phyloP scores from a whole-genome alignment of 441 rosid genomes.

The Sinapis alba region DNA sequence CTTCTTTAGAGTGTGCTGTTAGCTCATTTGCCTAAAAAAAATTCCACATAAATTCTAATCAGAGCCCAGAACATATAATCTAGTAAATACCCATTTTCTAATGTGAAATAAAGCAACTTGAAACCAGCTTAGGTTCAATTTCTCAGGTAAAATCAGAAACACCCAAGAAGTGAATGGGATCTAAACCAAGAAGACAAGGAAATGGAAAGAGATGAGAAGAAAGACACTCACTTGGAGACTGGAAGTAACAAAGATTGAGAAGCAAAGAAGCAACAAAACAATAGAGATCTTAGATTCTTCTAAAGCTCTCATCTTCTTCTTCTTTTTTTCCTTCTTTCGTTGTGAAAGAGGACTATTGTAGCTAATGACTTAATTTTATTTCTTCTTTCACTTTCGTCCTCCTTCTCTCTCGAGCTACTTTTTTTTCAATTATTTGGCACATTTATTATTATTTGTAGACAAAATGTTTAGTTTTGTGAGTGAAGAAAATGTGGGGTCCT shows the following conservation, averaged over 20 bases:
- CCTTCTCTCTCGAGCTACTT: constrained; percentile 24
- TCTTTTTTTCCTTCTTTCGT: not conserved
- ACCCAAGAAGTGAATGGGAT: constrained; percentile 36
- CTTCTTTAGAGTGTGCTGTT: constrained; percentile 13
- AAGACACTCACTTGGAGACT: constrained; percentile 33
- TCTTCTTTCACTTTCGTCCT: not conserved
- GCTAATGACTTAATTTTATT: constrained; percentile 11
- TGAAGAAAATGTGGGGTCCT: constrained; percentile 27
- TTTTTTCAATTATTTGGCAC: constrained; percentile 38
- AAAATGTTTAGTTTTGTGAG: constrained; percentile 12
- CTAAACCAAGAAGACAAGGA: constrained; percentile 22
- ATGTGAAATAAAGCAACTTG: constrained; percentile 9
- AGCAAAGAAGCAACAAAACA: constrained; percentile 29
- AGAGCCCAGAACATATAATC: not conserved
- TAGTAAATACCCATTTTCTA: not conserved
- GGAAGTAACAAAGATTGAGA: constrained; percentile 32
- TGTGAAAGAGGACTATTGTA: constrained; percentile 13
- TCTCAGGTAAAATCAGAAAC: constrained; percentile 5
- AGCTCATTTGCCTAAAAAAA: constrained; percentile 19
- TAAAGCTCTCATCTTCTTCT: constrained; percentile 34
- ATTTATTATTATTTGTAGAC: constrained; percentile 28
- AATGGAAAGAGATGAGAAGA: not conserved
- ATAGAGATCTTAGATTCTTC: constrained; percentile 32
- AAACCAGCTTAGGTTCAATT: not conserved
- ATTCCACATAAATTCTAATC: not conserved